Conservation (phyloP, 805 yeast species). For the Saccharomycopsis babjevae region DNA sequence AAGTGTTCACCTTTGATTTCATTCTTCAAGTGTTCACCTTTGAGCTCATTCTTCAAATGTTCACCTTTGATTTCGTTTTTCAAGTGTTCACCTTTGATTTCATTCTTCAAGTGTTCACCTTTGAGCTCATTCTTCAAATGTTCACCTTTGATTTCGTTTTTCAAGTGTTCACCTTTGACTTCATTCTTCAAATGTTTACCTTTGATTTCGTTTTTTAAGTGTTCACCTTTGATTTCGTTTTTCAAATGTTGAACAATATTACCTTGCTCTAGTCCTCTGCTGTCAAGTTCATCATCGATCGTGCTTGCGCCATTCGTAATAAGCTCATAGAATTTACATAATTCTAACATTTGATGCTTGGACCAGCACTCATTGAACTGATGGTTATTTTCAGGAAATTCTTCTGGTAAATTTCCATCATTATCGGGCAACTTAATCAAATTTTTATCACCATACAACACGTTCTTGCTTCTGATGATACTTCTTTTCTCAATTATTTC, state of each 20-base stretch:
- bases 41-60: neutral
- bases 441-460: slow-evolving; percentile 32
- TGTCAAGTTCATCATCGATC: too few relatives aligned
- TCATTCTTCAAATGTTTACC: slow-evolving; percentile 24
- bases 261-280: too few relatives aligned
- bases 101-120: neutral
- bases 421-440: slow-evolving; percentile 57
- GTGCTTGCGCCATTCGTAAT: slow-evolving; percentile 38
- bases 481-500: slow-evolving; percentile 70
- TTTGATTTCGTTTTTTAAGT: slow-evolving; percentile 26
- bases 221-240: slow-evolving; percentile 42
- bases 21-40: neutral
- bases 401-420: slow-evolving; percentile 63
- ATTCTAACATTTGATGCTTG: slow-evolving; percentile 37
- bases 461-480: slow-evolving; percentile 58
- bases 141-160: slow-evolving; percentile 34
- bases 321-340: slow-evolving; percentile 68
- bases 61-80: neutral
- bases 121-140: slow-evolving; percentile 29
- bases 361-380: slow-evolving; percentile 38
- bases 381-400: slow-evolving; percentile 49
- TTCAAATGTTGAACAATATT: slow-evolving; percentile 23
- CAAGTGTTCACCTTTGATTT: neutral
- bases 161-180: slow-evolving; percentile 24
- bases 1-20: neutral